Conservation (phyloP, 495 filamentous ascomycete genomes). For the Penicillium samsonianum region DNA sequence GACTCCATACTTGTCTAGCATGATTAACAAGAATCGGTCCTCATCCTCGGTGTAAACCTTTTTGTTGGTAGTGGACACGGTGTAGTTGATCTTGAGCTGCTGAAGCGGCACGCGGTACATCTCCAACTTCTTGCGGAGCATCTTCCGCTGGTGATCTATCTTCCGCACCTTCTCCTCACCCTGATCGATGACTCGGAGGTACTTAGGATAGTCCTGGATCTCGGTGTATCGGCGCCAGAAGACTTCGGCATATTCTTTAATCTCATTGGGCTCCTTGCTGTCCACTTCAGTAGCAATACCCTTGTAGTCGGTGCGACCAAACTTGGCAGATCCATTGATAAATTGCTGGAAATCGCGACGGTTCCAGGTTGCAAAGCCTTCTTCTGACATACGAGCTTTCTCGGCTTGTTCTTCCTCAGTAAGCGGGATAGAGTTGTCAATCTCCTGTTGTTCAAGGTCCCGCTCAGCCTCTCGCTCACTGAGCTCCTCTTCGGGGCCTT, state of each 20-base stretch:
- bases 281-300: constrained; percentile 89
- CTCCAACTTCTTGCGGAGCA: constrained; percentile 91
- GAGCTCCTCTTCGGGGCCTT: constrained; percentile 80
- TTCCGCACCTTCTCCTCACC: constrained; percentile 88
- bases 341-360: constrained; percentile 98
- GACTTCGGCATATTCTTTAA: constrained; percentile 84
- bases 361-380: constrained; percentile 94
- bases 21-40: constrained; percentile 92
- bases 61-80: constrained; percentile 98
- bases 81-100: constrained; percentile 98
- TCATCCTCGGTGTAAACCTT: constrained; percentile 99
- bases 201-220: constrained; percentile 84
- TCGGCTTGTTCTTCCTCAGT: constrained; percentile 87
- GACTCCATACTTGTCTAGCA: constrained; percentile 86
- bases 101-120: constrained; percentile 96
- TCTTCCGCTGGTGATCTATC: constrained; percentile 87
- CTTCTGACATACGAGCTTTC: constrained; percentile 74
- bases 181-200: constrained; percentile 81
- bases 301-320: constrained; percentile 80
- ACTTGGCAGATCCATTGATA: constrained; percentile 89
- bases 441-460: constrained; percentile 83
- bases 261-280: constrained; percentile 80
- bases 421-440: constrained; percentile 85
- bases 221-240: constrained; percentile 94
- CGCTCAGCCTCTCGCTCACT: constrained; percentile 85